Base-by-base conservation (phyloP, 148 eudicot genomes). In the Vaccinium darrowii region DNA sequence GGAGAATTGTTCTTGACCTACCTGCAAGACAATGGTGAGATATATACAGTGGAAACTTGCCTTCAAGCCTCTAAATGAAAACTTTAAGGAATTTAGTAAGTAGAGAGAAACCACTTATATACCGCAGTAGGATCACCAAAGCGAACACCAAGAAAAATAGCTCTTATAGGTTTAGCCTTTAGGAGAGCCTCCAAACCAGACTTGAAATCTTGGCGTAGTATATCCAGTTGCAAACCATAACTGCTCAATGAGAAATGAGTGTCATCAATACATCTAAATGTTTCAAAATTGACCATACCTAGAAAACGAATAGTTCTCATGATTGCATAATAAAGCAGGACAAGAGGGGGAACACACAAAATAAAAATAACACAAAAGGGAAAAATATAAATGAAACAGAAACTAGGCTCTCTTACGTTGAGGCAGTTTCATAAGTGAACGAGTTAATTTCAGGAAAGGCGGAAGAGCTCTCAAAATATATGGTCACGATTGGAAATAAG, bases 121-220 rank as follows among this genome's bases (percentile, higher is more conserved):
- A 95, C 98, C 90, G 96, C 98, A 49, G 99, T 95, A 56, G 99
- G 99, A 87, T 97, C 98, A 69, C 99, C 99, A 81, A 94, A 95
- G 82, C 98, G 92, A 21, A 97, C 99, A 83, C 99, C 98, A 39
- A 95, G 92, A 90, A 97, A 95, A 88, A 97, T 95, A 87, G 98
- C 98, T 91, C 94, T 93, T 56, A 94, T 93, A 67, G 95, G 95
- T 23, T 88, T 93, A 58, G 90, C 88, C 93, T 91, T 97, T 84
- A 95, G 87, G 50, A 97, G 93, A 84, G 88, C 93, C 85, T 91
- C 99, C 88, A 97, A 88, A 72, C 98, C 99, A 81, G 98, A 94
- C 87, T 95, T 97, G 88, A 97, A 95, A 93, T 97, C 99, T 81
- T 88, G 92, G 85, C 98, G 92, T 91, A 95, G 88, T 88, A 93